Evolutionary conservation across 306 rosid species (phyloP).

Genomic region (Sindora glabra): DNA sequence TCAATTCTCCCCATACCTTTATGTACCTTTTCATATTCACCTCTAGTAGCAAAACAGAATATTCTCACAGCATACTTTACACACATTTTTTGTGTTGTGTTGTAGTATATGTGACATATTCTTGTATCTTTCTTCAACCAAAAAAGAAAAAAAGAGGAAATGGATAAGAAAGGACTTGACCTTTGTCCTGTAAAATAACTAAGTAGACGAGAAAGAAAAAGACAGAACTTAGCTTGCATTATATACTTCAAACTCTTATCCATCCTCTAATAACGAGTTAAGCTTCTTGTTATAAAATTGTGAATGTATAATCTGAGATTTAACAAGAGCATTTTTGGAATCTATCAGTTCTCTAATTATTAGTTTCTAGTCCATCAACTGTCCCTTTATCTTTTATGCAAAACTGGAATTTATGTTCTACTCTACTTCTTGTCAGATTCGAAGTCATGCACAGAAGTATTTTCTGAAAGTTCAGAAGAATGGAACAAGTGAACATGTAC

Average conservation of each 20-base stretch:
- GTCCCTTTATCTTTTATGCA: background rate
- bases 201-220: too few relatives aligned
- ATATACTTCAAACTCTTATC: too few relatives aligned
- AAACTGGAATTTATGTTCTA: background rate
- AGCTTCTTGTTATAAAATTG: background rate
- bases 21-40: background rate
- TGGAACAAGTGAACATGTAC: conserved; percentile 86
- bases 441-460: conserved; percentile 97
- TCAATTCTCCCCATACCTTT: background rate
- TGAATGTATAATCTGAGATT: background rate
- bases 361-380: background rate
- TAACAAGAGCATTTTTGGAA: background rate
- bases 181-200: too few relatives aligned
- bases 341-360: conserved; percentile 3
- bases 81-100: background rate
- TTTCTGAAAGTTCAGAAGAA: conserved; percentile 89
- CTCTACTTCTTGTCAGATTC: conserved; percentile 46
- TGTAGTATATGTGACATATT: too few relatives aligned
- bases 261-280: too few relatives aligned
- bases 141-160: too few relatives aligned
- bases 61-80: too few relatives aligned
- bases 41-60: background rate
- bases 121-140: too few relatives aligned
- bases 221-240: too few relatives aligned
- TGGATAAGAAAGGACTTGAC: too few relatives aligned